Conservation (phyloP, 179 eudicot genomes). For the Dionaea muscipula region DNA sequence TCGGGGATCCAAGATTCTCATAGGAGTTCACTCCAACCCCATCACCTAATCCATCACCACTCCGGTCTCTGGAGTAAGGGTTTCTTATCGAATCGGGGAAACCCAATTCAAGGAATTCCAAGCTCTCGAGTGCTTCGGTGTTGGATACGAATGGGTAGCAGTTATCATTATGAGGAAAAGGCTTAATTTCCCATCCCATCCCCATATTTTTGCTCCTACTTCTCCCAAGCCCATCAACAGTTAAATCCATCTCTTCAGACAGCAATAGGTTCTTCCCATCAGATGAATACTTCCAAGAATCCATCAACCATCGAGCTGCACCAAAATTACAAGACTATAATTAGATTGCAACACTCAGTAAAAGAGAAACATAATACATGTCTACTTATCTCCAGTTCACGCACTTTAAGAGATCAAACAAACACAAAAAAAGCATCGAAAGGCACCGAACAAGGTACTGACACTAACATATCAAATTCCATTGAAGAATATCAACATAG, state of each 20-base stretch:
- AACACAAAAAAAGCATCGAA: not conserved
- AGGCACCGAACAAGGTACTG: not conserved
- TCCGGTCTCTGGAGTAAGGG: constrained; percentile 23
- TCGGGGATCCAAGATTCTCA: constrained; percentile 12
- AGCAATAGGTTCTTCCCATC: constrained; percentile 19
- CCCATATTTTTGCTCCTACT: constrained; percentile 18
- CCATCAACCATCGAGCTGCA: constrained; percentile 22
- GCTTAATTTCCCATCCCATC: constrained; percentile 22
- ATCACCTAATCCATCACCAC: constrained; percentile 20
- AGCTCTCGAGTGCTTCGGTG: constrained; percentile 20
- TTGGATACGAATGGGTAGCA: constrained; percentile 27
- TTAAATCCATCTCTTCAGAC: constrained; percentile 23
- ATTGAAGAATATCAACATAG: not conserved
- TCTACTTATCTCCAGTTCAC: not conserved
- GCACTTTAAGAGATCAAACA: not conserved
- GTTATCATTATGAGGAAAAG: constrained; percentile 15
- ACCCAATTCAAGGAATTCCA: constrained; percentile 25
- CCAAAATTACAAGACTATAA: not conserved
- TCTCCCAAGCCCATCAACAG: constrained; percentile 13
- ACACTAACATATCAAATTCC: not conserved
- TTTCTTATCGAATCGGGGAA: constrained; percentile 21
- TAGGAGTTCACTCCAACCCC: constrained; percentile 20
- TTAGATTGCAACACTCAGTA: not conserved
- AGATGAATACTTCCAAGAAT: constrained; percentile 25
- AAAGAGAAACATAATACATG: not conserved